Conservation (phyloP, 1,284 basidiomycete genomes). For the Cutaneotrichosporon sp. region DNA sequence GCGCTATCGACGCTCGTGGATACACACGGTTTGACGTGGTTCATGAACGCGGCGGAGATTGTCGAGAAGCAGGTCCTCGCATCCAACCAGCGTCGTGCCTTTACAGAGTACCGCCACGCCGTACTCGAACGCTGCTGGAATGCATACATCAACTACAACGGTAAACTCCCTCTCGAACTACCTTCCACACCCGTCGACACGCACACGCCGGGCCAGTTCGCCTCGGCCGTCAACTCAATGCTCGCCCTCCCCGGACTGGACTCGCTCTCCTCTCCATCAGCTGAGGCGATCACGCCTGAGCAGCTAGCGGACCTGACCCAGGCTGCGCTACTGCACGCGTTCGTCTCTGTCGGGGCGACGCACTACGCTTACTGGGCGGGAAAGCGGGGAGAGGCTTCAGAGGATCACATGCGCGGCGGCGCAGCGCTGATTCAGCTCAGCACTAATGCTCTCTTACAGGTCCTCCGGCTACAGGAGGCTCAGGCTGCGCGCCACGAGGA, state of each 20-base stretch:
- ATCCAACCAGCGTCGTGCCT: slow-evolving; percentile 18
- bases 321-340: slow-evolving; percentile 17
- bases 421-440: slow-evolving; percentile 12
- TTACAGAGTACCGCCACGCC: slow-evolving; percentile 14
- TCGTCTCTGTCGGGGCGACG: slow-evolving; percentile 16
- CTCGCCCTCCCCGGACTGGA: slow-evolving; percentile 1
- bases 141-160: slow-evolving; percentile 19
- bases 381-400: slow-evolving; percentile 8
- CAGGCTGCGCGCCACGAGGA: slow-evolving; percentile 1
- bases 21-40: slow-evolving; percentile 21
- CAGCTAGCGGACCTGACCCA: slow-evolving; percentile 12
- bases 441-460: slow-evolving; percentile 15
- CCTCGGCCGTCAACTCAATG: background rate
- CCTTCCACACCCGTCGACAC: background rate
- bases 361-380: slow-evolving; percentile 20
- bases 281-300: slow-evolving; percentile 6
- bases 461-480: background rate
- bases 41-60: slow-evolving; percentile 20
- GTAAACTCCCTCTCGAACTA: slow-evolving; percentile 9
- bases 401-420: slow-evolving; percentile 16
- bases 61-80: slow-evolving; percentile 16
- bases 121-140: slow-evolving; percentile 22
- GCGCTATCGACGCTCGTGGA: slow-evolving; percentile 9
- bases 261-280: background rate
- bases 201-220: background rate